These are phyloP conservation scores for Acanthamoeba culbertsoni DNA, from an alignment of 208 protist genomes.

Conservation along the genomic window DNA sequence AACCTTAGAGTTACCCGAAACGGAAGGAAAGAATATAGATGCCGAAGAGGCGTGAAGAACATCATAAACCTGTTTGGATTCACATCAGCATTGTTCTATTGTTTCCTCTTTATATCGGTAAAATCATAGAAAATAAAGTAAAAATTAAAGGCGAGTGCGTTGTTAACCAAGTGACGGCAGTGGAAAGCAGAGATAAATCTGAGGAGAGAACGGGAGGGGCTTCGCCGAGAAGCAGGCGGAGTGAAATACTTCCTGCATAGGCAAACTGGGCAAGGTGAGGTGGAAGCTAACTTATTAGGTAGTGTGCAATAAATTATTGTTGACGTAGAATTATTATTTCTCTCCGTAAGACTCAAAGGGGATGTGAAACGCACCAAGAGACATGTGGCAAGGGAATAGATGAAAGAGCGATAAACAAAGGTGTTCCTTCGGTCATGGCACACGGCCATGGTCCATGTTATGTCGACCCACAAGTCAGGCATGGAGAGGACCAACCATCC, in stretches of 20 bases:
- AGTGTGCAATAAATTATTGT: background rate
- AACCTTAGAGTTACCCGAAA: too few species aligned
- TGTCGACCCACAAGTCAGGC: background rate
- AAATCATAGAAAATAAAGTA: too few species aligned
- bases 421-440: background rate
- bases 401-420: slow-evolving; percentile 19
- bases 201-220: background rate
- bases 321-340: background rate
- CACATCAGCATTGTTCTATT: background rate
- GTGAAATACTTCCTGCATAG: background rate
- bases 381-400: background rate
- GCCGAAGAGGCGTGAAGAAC: background rate
- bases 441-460: background rate
- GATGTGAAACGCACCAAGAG: background rate
- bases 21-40: background rate
- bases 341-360: background rate
- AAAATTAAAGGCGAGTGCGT: background rate
- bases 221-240: background rate
- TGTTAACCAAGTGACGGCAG: background rate
- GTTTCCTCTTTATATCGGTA: background rate
- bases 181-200: background rate
- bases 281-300: background rate
- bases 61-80: background rate
- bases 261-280: background rate
- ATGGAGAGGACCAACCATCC: background rate